Conservation (phyloP, 306 rosid genomes). For the Trichosanthes cucumerina region DNA sequence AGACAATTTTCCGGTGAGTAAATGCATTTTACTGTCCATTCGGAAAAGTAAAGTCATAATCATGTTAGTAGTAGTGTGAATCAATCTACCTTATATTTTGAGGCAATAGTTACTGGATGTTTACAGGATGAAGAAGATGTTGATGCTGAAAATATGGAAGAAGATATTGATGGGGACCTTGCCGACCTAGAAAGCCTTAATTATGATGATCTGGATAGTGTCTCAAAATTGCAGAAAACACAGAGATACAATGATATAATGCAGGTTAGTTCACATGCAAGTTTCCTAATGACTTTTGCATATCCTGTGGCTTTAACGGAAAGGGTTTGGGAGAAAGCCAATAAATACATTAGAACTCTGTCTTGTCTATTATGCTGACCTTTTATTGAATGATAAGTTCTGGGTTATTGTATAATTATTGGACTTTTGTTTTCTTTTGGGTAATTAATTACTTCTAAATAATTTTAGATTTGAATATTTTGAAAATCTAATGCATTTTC, state of each 20-base stretch:
- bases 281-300: background rate
- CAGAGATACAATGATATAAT: constrained; percentile 65
- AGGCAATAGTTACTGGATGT: background rate
- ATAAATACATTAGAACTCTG: background rate
- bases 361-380: background rate
- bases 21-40: background rate
- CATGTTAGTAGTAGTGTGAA: background rate
- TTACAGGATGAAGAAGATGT: constrained; percentile 52
- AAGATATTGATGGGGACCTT: constrained; percentile 84
- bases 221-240: constrained; percentile 84
- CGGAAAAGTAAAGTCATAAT: background rate
- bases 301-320: background rate
- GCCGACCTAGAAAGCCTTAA: constrained; percentile 81
- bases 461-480: background rate
- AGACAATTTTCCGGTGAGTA: constrained; percentile 50
- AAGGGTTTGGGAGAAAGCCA: background rate
- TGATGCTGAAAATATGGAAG: constrained; percentile 66
- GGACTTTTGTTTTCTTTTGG: background rate
- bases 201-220: constrained; percentile 89
- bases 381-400: background rate
- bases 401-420: background rate
- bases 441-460: background rate
- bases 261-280: constrained; percentile 39
- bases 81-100: background rate
- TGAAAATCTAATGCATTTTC: background rate